Evolutionary conservation across 2,329 filamentous ascomycete species (phyloP).

Genomic region (Fusarium sp.): DNA sequence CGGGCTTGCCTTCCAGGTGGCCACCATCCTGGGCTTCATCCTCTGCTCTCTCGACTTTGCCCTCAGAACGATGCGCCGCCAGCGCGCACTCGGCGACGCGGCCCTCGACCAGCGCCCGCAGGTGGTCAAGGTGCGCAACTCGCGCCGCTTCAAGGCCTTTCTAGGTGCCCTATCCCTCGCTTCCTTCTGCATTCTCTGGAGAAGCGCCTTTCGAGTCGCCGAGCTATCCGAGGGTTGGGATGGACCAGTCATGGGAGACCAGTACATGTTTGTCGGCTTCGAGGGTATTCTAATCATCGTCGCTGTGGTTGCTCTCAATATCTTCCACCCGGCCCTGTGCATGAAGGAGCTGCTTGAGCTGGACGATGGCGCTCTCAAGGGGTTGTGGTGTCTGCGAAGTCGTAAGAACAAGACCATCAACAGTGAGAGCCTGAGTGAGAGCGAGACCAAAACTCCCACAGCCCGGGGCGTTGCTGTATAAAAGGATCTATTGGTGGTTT

Average conservation of each 20-base stretch:
- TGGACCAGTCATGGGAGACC: conserved; percentile 69
- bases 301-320: conserved; percentile 61
- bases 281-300: conserved; percentile 69
- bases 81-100: conserved; percentile 52
- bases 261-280: conserved; percentile 71
- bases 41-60: conserved; percentile 65
- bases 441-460: conserved; percentile 24
- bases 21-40: conserved; percentile 71
- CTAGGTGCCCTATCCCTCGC: conserved; percentile 69
- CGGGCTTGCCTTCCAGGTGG: conserved; percentile 74
- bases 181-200: conserved; percentile 75
- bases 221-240: conserved; percentile 77
- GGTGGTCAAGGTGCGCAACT: conserved; percentile 56
- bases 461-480: conserved; percentile 28
- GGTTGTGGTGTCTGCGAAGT: conserved; percentile 47
- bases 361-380: conserved; percentile 46
- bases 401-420: conserved; percentile 20
- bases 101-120: conserved; percentile 58
- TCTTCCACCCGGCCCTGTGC: conserved; percentile 53
- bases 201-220: conserved; percentile 76
- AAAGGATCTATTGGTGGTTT: no score
- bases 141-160: conserved; percentile 67
- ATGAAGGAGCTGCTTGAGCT: conserved; percentile 49
- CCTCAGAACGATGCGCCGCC: conserved; percentile 57
- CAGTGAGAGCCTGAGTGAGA: conserved; percentile 31